Conservation (phyloP, 2,329 filamentous ascomycete genomes). For the Pseudogymnoascus sp. region DNA sequence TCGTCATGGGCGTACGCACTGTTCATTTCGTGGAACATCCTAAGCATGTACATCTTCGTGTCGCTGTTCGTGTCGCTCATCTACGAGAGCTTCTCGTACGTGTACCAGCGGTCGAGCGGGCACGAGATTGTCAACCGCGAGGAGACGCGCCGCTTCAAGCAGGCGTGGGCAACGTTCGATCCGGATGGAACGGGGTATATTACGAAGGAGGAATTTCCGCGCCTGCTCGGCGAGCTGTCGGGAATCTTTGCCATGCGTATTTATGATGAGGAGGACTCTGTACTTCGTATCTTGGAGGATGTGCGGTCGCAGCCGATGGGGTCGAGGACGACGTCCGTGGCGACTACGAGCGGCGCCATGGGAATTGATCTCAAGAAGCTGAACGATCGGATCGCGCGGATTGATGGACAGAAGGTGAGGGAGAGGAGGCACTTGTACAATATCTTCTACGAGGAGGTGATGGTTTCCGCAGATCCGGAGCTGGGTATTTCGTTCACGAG, state of each 20-base stretch:
- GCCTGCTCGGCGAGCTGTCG: constrained; percentile 82
- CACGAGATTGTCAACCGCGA: constrained; percentile 83
- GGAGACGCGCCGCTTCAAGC: constrained; percentile 93
- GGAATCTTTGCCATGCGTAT: constrained; percentile 97
- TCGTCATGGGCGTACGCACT: constrained; percentile 77
- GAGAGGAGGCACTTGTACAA: constrained; percentile 74
- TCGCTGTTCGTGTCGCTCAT: constrained; percentile 97
- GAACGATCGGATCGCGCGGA: constrained; percentile 60
- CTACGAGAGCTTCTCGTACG: constrained; percentile 98
- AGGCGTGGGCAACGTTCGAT: constrained; percentile 95
- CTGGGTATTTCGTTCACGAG: constrained; percentile 85
- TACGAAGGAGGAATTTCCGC: constrained; percentile 78
- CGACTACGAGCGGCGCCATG: constrained; percentile 42
- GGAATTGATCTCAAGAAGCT: constrained; percentile 67
- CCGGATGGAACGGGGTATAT: constrained; percentile 88
- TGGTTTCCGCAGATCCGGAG: constrained; percentile 85
- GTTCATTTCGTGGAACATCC: constrained; percentile 96
- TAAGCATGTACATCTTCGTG: constrained; percentile 99
- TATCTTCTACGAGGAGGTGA: constrained; percentile 92
- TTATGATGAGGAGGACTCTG: constrained; percentile 83
- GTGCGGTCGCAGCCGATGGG: constrained; percentile 40
- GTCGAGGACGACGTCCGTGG: constrained; percentile 44
- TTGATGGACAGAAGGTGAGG: constrained; percentile 70
- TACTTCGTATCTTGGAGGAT: constrained; percentile 79
- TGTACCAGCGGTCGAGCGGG: constrained; percentile 94